These are phyloP conservation scores for Flaveria bidentis DNA, from an alignment of 129 eudicot genomes.

Conservation along the genomic window DNA sequence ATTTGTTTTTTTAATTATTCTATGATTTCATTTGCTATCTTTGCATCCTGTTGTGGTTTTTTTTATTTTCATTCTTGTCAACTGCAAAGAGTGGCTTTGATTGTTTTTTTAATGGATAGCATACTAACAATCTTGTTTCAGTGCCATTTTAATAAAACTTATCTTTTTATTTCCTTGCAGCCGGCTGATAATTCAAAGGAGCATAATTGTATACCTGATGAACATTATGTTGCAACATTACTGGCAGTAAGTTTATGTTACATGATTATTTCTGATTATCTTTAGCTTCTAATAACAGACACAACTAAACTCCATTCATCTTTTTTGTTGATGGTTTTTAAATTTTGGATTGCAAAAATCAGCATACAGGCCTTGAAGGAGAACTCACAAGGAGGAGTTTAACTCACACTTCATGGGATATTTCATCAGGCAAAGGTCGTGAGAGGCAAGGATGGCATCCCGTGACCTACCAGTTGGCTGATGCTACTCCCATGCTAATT, in stretches of 20 bases:
- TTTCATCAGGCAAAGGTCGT: conserved; percentile 63
- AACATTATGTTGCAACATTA: conserved; percentile 87
- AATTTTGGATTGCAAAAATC: conserved; percentile 19
- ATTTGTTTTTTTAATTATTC: conserved; percentile 6
- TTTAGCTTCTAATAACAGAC: conserved; percentile 12
- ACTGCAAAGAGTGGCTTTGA: conserved; percentile 12
- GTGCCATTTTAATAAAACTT: not conserved
- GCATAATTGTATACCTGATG: conserved; percentile 98
- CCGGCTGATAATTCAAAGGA: conserved; percentile 76
- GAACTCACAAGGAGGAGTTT: conserved; percentile 80
- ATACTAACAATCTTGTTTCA: conserved; percentile 5
- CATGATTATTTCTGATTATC: not conserved
- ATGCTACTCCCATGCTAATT: conserved; percentile 73
- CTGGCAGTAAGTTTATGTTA: conserved; percentile 67
- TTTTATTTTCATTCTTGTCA: conserved; percentile 7
- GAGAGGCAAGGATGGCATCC: conserved; percentile 98
- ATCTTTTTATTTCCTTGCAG: conserved; percentile 41
- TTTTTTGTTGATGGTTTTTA: not conserved
- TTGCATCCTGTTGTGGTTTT: conserved; percentile 4
- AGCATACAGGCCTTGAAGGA: conserved; percentile 84
- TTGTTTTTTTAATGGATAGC: not conserved
- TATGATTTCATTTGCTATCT: not conserved
- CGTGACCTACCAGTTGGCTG: conserved; percentile 77
- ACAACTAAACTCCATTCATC: not conserved
- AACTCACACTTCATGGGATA: conserved; percentile 91